Evolutionary conservation across 768 basidiomycete species (phyloP).

Genomic region (Pulveroboletus sp.): DNA sequence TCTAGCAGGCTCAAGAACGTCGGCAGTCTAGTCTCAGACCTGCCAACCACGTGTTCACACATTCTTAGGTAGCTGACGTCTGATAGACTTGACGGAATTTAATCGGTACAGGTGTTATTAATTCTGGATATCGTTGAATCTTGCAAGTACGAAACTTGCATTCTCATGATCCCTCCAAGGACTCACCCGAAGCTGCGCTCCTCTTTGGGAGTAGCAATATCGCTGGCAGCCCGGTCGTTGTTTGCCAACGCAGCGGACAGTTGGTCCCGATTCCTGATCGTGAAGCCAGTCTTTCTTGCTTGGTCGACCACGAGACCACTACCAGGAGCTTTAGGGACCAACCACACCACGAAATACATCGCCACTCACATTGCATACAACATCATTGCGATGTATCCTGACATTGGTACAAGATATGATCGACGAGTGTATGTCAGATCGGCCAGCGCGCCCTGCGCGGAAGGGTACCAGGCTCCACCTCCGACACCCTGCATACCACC

Average conservation of each 20-base stretch:
- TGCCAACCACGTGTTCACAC: not conserved
- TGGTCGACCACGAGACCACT: conserved; percentile 57
- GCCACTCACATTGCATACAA: conserved; percentile 52
- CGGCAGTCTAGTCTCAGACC: conserved; percentile 51
- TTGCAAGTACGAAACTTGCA: not conserved
- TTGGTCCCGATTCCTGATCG: conserved; percentile 47
- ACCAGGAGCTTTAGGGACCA: conserved; percentile 1
- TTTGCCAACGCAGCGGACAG: conserved; percentile 13
- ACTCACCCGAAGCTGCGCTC: conserved; percentile 15
- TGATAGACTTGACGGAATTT: conserved; percentile 15
- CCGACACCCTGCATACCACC: conserved; percentile 51
- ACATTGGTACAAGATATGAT: conserved; percentile 60
- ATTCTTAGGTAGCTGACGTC: conserved; percentile 8
- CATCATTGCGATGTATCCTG: conserved; percentile 58
- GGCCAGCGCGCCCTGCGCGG: conserved; percentile 56
- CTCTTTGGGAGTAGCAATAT: not conserved
- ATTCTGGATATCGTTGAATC: not conserved
- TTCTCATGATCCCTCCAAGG: conserved; percentile 11
- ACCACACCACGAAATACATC: not conserved
- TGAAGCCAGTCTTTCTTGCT: conserved; percentile 46
- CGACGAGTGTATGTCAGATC: conserved; percentile 46
- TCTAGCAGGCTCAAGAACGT: conserved; percentile 75
- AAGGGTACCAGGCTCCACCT: conserved; percentile 68
- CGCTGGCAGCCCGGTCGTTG: not conserved
- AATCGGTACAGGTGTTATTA: conserved; percentile 9